Conservation (phyloP, 2,329 filamentous ascomycete species). For the Trichoderma hamatum region DNA sequence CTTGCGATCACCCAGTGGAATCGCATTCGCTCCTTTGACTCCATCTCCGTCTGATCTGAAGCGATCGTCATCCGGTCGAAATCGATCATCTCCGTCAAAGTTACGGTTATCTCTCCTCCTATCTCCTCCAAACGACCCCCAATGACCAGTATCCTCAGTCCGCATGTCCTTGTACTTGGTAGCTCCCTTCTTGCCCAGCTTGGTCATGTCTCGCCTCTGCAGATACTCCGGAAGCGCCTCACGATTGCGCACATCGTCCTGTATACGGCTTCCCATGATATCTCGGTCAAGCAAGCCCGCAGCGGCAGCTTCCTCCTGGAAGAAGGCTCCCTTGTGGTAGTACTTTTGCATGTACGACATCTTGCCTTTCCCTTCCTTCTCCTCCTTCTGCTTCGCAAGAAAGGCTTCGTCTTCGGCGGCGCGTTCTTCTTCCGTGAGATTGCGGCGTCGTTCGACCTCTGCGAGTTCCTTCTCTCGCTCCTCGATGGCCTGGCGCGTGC, state of each 20-base stretch:
- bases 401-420: slow-evolving; percentile 80
- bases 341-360: slow-evolving; percentile 94
- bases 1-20: slow-evolving; percentile 67
- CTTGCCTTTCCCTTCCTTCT: slow-evolving; percentile 76
- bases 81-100: slow-evolving; percentile 64
- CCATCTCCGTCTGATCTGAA: slow-evolving; percentile 39
- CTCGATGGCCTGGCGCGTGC: slow-evolving; percentile 84
- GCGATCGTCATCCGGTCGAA: slow-evolving; percentile 63
- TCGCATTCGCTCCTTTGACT: slow-evolving; percentile 68
- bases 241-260: slow-evolving; percentile 80
- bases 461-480: slow-evolving; percentile 81
- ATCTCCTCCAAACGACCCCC: slow-evolving; percentile 68
- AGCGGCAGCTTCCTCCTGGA: slow-evolving; percentile 76
- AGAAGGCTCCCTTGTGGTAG: slow-evolving; percentile 96
- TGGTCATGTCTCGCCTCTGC: slow-evolving; percentile 91
- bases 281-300: slow-evolving; percentile 79
- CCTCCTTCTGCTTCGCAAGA: slow-evolving; percentile 76
- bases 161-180: slow-evolving; percentile 88
- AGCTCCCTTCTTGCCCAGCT: slow-evolving; percentile 87
- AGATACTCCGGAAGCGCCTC: slow-evolving; percentile 87
- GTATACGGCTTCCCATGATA: slow-evolving; percentile 81
- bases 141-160: slow-evolving; percentile 86
- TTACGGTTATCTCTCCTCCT: slow-evolving; percentile 39
- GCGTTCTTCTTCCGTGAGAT: slow-evolving; percentile 84
- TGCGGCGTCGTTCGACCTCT: slow-evolving; percentile 84